These are phyloP conservation scores for Auricularia sp. DNA, from an alignment of 768 basidiomycete genomes.

Conservation along the genomic window DNA sequence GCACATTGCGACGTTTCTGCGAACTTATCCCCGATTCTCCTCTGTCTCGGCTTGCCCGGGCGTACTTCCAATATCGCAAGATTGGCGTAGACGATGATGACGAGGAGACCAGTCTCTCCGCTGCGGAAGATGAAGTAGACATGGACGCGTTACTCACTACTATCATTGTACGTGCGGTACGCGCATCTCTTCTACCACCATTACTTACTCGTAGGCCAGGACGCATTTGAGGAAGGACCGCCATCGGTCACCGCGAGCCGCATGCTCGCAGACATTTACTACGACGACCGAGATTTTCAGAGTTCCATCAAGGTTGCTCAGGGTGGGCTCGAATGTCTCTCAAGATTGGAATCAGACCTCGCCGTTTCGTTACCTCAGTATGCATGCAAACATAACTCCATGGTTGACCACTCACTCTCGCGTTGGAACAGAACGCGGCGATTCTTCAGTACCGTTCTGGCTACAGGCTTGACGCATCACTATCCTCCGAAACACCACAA, in stretches of 20 bases:
- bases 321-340: slow-evolving; percentile 50
- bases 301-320: slow-evolving; percentile 65
- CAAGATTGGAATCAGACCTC: slow-evolving; percentile 42
- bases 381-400: slow-evolving; percentile 11
- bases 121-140: slow-evolving; percentile 25
- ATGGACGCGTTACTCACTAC: slow-evolving; percentile 46
- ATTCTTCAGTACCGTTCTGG: slow-evolving; percentile 62
- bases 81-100: slow-evolving; percentile 36
- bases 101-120: slow-evolving; percentile 11
- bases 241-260: slow-evolving; percentile 60
- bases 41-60: slow-evolving; percentile 47
- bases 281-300: slow-evolving; percentile 60
- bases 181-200: not conserved
- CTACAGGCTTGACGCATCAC: slow-evolving; percentile 70
- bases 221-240: slow-evolving; percentile 38
- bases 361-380: slow-evolving; percentile 46
- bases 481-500: slow-evolving; percentile 85
- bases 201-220: slow-evolving; percentile 28
- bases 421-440: slow-evolving; percentile 28
- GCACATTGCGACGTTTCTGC: slow-evolving; percentile 49
- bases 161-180: slow-evolving; percentile 39
- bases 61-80: slow-evolving; percentile 58
- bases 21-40: slow-evolving; percentile 52
- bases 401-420: too few species aligned
- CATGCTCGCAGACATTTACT: slow-evolving; percentile 55